A percentile compares a stretch with the other conserved stretches of the same genome.
Conservation (phyloP, 768 basidiomycete genomes). For the Lactarius quietus region DNA sequence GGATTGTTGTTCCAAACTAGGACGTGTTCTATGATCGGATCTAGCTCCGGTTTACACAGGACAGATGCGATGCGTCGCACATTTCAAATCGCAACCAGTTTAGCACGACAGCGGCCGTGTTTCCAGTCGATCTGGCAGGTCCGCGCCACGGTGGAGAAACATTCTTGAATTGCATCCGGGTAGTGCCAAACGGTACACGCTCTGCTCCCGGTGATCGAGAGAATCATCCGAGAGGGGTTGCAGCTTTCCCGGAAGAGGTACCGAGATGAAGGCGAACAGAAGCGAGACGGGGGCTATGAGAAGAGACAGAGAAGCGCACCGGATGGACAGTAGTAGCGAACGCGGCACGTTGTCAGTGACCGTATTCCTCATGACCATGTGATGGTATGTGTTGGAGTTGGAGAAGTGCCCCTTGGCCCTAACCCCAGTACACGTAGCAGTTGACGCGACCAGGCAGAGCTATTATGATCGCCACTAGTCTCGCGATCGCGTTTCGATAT, state of each 20-base stretch:
- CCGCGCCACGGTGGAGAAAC: background rate
- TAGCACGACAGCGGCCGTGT: conserved; percentile 46
- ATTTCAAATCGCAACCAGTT: conserved; percentile 70
- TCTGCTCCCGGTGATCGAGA: conserved; percentile 2
- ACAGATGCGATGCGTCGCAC: conserved; percentile 51
- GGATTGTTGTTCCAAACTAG: conserved; percentile 66
- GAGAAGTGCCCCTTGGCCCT: background rate
- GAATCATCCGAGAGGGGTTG: background rate
- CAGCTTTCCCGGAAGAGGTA: background rate
- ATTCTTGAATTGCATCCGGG: background rate
- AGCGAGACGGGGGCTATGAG: background rate
- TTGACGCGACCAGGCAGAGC: too few relatives aligned
- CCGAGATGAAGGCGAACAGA: background rate
- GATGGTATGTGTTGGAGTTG: background rate
- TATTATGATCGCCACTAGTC: background rate
- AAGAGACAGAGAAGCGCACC: background rate
- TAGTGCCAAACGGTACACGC: conserved; percentile 4
- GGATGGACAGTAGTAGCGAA: background rate
- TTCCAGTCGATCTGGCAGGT: background rate
- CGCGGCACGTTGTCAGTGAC: background rate
- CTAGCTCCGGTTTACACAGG: conserved; percentile 47
- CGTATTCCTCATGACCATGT: background rate
- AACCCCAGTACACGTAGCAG: background rate
- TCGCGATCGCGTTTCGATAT: background rate
- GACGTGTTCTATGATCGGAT: conserved; percentile 46